Base-by-base conservation (phyloP, 768 basidiomycete species). In the Tulasnella sp. region DNA sequence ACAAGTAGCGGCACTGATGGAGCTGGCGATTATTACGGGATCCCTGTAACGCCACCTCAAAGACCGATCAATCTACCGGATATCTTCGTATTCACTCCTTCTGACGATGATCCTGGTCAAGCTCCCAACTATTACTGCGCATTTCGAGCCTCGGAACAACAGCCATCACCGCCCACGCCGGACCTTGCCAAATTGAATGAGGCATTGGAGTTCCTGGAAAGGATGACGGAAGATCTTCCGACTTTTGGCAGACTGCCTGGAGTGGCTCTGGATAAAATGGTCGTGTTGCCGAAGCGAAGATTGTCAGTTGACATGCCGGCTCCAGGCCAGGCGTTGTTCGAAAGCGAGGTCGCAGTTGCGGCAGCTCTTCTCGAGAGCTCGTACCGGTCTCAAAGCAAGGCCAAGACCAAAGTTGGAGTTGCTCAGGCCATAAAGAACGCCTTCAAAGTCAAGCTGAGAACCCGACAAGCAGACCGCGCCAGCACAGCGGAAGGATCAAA, bases 51-150 rank as follows among this genome's bases (percentile, higher is more conserved):
- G 11, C 52, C 52, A 5, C 52, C 17, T n/a, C 52, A 59, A 26
- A n/a, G 26, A 26, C 9, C 11, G n/a, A 29, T 26, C 26, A 40
- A 37, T 37, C 17, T 72, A 19, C 71, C 71, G n/a, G 62, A 63
- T 35, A 65, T 72, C 36, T 72, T 63, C 26, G 71, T 72, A 26
- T 63, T 41, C n/a, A 63, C 71, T n/a, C 71, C 71, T 37, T 42
- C 26, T 26, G 41, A 44, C 44, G 69, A 70, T 19, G 22, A 26
- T 16, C n/a, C 22, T 40, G 62, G 71, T 34, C 39, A 22, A 1
- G 35, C 62, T 14, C 63, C 52, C 26, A 35, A 63, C 62, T 65
- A 26, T 39, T 63, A 41, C 32, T 72, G 71, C 71, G 62, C 62
- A 12, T 72, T 72, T 39, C 63, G 62, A 17, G 71, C 71, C 8